Base-by-base conservation (phyloP, 495 filamentous ascomycete species). In the Penicillium silybi region DNA sequence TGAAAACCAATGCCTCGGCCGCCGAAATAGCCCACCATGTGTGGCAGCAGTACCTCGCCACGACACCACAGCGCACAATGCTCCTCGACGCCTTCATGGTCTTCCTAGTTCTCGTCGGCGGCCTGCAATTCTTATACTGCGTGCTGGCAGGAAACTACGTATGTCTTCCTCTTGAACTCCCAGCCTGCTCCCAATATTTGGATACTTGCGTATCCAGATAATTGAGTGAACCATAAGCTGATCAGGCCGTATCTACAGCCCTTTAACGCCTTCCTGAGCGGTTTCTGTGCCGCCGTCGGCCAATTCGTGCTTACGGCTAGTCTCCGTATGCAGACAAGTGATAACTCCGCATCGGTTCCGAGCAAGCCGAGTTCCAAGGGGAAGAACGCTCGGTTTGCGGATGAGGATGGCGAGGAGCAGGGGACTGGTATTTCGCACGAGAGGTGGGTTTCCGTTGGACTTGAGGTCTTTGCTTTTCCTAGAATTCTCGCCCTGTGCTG, bases 221-320 rank as follows among this genome's bases (percentile, higher is more conserved):
- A 7, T 19, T n/a, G 22, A 39, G 18, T 18, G 35, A 18, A 10
- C 35, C n/a, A 13, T 32, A 32, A 13, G 8, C 29, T 32, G 29
- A 32, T 10, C 11, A 13, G 29, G 11, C 29, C 11, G 0, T 13
- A 32, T 32, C 29, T 38, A 54, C 57, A 97, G 91, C 93, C 93
- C 7, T 98, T 98, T 81, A 98, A 98, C 70, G 93, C 93, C 58
- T 98, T 98, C 76, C 79, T 98, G 38, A 86, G 90, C 26, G 95
- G 95, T 40, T 98, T 98, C 77, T 84, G 81, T 39, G 92, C 92
- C 10, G 93, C 95, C 2, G 92, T 98, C 42, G 93, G 95, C 17
- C 95, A 98, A 65, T 98, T 98, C 70, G 93, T 98, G 35, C 81
- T 97, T 44, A 96, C 92, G 38, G 90, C 89, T 75, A 85, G 64